These are phyloP conservation scores for Arbutus unedo DNA, from an alignment of 148 eudicot genomes.

Conservation along the genomic window DNA sequence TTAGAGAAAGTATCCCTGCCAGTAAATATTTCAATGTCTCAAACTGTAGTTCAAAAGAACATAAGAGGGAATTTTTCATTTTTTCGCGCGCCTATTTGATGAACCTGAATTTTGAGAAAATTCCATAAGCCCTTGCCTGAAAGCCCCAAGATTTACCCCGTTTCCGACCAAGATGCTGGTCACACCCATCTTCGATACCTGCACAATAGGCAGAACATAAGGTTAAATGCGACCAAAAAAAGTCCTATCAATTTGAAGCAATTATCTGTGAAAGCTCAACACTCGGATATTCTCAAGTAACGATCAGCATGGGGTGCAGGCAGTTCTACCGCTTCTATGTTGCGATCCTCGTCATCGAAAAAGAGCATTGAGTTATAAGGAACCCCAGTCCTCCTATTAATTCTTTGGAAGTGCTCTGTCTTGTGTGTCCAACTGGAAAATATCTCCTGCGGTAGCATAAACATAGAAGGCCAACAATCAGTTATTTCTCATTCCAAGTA, in stretches of 20 bases:
- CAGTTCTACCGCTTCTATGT: slow-evolving; percentile 61
- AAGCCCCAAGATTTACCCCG: slow-evolving; percentile 69
- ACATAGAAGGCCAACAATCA: neutral
- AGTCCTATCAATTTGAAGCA: neutral
- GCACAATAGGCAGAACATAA: slow-evolving; percentile 42
- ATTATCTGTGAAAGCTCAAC: neutral
- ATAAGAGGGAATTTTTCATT: slow-evolving; percentile 5
- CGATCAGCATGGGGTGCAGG: neutral
- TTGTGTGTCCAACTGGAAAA: slow-evolving; percentile 95
- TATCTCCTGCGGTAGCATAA: slow-evolving; percentile 59
- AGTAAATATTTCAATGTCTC: neutral
- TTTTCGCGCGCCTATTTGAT: neutral
- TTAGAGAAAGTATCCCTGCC: slow-evolving; percentile 8
- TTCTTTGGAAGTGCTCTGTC: slow-evolving; percentile 91
- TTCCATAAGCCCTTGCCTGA: slow-evolving; percentile 54
- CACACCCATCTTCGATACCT: slow-evolving; percentile 76
- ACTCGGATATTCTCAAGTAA: neutral
- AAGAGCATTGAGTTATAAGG: slow-evolving; percentile 89
- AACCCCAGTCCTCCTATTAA: slow-evolving; percentile 63
- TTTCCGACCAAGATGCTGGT: slow-evolving; percentile 67
- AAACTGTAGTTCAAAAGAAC: neutral
- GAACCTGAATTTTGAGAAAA: slow-evolving; percentile 51
- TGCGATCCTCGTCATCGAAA: slow-evolving; percentile 91
- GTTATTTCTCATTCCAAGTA: neutral
- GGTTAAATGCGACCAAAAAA: neutral